Evolutionary conservation across 345 rosid genomes (phyloP), one percentile per base, ranked within the genome.

Genomic region (Schrenkiella parvula): DNA sequence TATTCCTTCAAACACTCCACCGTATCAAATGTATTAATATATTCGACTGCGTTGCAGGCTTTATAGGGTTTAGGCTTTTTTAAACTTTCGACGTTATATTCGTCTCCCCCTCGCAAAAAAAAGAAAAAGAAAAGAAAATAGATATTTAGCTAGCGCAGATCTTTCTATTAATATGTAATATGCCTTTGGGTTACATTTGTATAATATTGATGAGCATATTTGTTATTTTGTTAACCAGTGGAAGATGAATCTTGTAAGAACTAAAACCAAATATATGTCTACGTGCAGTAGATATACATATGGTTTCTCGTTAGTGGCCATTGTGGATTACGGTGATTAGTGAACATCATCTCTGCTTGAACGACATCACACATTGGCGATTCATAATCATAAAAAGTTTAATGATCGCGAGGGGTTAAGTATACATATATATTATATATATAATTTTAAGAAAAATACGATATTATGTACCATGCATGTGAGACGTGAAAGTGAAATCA

Each of bases 21-120:
- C 35, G 48, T 37, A 9, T 2, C 29, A 6, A 25, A 0, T 55
- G 21, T 58, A 67, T 29, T 62, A 68, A 34, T 52, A 32, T 52
- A 68, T 35, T 75, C 4, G 10, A 25, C 55, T 28, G 15, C 3
- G 28, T 5, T 12, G 47, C 62, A 68, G 57, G 65, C 79, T 75
- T 74, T 57, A 57, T 74, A 74, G 78, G 78, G 78, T 58, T 57
- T 66, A 66, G 61, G 54, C 67, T 75, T 75, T 67, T 67, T 32
- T 67, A 3, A 50, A 50, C 47, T 74, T 66, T 67, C 28, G 53
- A 39, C 66, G 68, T 68, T 39, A 58, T 67, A 75, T 66, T 75
- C 73, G 55, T 34, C 44, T 2, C 38, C 72, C 22, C 56, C 21
- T 29, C 52, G 34, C 44, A 46, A 28, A 34, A 66, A 66, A 46